These are phyloP conservation scores for Wickerhamomyces silvicola DNA, from an alignment of 805 yeast species.

Conservation along the genomic window DNA sequence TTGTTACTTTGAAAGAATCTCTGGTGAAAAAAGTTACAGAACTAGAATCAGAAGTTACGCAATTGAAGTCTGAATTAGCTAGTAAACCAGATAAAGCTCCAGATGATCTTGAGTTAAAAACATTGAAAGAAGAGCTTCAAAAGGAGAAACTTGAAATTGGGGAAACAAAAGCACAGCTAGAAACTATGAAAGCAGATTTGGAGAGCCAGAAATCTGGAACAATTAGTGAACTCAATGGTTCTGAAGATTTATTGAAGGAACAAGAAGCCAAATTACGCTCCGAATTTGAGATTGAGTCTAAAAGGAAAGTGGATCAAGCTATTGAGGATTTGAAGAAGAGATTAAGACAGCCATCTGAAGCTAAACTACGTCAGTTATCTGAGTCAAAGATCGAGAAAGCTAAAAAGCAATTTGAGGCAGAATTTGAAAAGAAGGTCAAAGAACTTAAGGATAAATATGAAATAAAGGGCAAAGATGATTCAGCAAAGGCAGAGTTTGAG, in stretches of 20 bases:
- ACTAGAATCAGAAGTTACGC: slow-evolving; percentile 1
- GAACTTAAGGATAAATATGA: slow-evolving; percentile 8
- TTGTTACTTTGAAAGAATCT: slow-evolving; percentile 28
- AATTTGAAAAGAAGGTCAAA: slow-evolving; percentile 24
- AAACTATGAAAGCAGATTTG: slow-evolving; percentile 4
- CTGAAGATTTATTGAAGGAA: slow-evolving; percentile 18
- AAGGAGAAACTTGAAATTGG: slow-evolving; percentile 13
- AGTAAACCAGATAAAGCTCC: slow-evolving; percentile 5
- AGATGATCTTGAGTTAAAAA: no score
- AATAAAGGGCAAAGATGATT: slow-evolving; percentile 15
- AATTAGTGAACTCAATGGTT: background rate
- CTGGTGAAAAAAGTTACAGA: slow-evolving; percentile 22
- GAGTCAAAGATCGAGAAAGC: slow-evolving; percentile 23
- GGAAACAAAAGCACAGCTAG: slow-evolving; percentile 6
- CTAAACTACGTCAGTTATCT: slow-evolving; percentile 23
- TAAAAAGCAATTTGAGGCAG: slow-evolving; percentile 21
- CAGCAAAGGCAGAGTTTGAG: slow-evolving; percentile 24
- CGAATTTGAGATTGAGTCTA: slow-evolving; percentile 21
- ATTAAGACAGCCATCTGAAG: slow-evolving; percentile 33
- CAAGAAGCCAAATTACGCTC: slow-evolving; percentile 21
- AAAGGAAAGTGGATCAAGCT: slow-evolving; percentile 16
- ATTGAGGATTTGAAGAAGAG: slow-evolving; percentile 22
- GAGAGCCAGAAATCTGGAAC: slow-evolving; percentile 2
- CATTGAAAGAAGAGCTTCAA: slow-evolving; percentile 8
- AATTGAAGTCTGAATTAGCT: slow-evolving; percentile 7